A percentile compares a stretch with the other conserved stretches of the same genome.
These are phyloP conservation scores for Exophiala dermatitidis DNA, from an alignment of 2,329 filamentous ascomycete species.

Conservation along the genomic window DNA sequence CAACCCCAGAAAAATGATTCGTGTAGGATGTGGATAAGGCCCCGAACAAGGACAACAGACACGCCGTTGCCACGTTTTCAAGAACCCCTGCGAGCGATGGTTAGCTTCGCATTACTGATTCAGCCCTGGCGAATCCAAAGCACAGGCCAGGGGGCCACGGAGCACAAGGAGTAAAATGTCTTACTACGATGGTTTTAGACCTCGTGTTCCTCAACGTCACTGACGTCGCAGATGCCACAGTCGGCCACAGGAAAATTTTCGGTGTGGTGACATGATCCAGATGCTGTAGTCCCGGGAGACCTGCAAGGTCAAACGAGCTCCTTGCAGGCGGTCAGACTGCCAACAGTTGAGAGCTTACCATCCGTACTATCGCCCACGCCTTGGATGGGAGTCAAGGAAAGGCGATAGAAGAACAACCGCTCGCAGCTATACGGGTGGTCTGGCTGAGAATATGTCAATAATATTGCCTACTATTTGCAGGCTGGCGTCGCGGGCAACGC, in stretches of 20 bases:
- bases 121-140: not conserved
- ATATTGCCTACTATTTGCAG: not conserved
- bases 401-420: no score
- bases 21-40: not conserved
- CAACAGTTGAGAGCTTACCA: no score
- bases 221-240: not conserved
- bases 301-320: no score
- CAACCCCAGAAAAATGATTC: constrained; percentile 1
- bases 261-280: not conserved
- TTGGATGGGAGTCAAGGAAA: no score
- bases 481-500: not conserved
- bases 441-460: no score
- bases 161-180: not conserved
- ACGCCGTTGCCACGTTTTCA: constrained; percentile 15
- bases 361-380: no score
- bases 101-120: not conserved
- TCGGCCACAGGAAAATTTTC: not conserved
- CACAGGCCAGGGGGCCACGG: not conserved
- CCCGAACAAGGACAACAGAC: constrained; percentile 1
- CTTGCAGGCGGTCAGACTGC: no score
- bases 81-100: constrained; percentile 4
- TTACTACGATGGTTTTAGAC: constrained; percentile 4
- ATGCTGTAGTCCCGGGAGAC: no score
- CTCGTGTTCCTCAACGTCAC: constrained; percentile 13
- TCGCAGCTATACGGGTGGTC: no score